Percentiles rank a stretch among this genome's conserved stretches.
These are phyloP conservation scores for Talaromyces stipitatus DNA, from an alignment of 495 filamentous ascomycete genomes.

Conservation along the genomic window DNA sequence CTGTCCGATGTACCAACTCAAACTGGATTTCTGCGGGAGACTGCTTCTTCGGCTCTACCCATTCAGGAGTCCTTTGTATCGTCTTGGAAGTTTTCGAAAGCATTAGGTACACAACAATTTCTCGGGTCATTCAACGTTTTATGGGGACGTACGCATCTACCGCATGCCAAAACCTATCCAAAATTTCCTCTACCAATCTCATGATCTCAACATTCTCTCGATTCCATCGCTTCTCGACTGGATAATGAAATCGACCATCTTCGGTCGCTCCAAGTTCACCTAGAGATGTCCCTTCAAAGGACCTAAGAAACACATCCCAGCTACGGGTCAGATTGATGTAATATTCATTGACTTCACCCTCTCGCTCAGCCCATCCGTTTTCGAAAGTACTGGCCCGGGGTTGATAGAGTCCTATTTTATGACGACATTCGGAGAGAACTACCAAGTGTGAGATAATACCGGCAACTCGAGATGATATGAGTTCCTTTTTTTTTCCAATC, in stretches of 20 bases:
- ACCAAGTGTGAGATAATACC: conserved; percentile 33
- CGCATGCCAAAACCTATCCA: conserved; percentile 43
- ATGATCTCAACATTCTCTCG: conserved; percentile 34
- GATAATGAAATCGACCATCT: conserved; percentile 37
- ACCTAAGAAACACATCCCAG: conserved; percentile 8
- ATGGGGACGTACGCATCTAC: conserved; percentile 14
- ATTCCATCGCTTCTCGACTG: conserved; percentile 38
- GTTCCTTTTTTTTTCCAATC: conserved; percentile 21
- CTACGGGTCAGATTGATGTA: conserved; percentile 10
- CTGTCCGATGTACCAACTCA: conserved; percentile 13
- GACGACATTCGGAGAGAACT: conserved; percentile 28
- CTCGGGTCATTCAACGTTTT: conserved; percentile 6
- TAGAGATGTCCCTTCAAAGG: conserved; percentile 7
- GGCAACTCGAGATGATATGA: conserved; percentile 31
- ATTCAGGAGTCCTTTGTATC: conserved; percentile 41
- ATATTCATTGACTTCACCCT: conserved; percentile 21
- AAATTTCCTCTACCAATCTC: conserved; percentile 34
- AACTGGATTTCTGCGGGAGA: conserved; percentile 12
- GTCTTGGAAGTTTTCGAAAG: conserved; percentile 21
- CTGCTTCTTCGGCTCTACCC: conserved; percentile 29
- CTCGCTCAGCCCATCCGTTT: conserved; percentile 6
- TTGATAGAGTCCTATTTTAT: conserved; percentile 37
- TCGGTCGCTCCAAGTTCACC: conserved; percentile 18
- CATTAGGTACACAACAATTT: conserved; percentile 13
- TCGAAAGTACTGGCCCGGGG: conserved; percentile 40